These are phyloP conservation scores for Fusarium veterinarium DNA, from an alignment of 2,329 filamentous ascomycete species.

Conservation along the genomic window DNA sequence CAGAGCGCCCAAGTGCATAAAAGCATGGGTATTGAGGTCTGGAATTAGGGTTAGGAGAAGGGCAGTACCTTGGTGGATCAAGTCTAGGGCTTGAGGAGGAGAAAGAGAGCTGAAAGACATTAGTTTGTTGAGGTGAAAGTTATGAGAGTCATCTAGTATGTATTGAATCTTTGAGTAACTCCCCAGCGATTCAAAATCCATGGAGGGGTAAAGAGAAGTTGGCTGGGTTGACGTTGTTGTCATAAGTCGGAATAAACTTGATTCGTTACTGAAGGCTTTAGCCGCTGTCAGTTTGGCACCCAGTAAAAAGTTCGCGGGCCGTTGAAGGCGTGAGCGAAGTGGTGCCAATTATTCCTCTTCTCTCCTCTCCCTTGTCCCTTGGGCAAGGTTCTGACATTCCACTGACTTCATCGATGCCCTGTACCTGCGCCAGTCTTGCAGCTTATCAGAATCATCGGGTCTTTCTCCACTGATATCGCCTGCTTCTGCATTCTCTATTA, in stretches of 20 bases:
- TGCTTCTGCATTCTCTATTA: slow-evolving; percentile 10
- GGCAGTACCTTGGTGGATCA: slow-evolving; percentile 27
- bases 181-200: not conserved
- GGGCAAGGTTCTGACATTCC: slow-evolving; percentile 13
- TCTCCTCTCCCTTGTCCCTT: slow-evolving; percentile 7
- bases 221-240: slow-evolving; percentile 5
- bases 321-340: slow-evolving; percentile 26
- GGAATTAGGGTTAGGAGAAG: slow-evolving; percentile 35
- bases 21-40: slow-evolving; percentile 22
- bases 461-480: slow-evolving; percentile 14
- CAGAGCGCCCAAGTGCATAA: slow-evolving; percentile 6
- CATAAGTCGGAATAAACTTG: slow-evolving; percentile 29
- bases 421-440: slow-evolving; percentile 43
- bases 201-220: slow-evolving; percentile 13
- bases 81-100: slow-evolving; percentile 28
- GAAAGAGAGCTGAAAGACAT: not conserved
- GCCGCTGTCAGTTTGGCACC: slow-evolving; percentile 29
- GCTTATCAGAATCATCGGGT: slow-evolving; percentile 32
- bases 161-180: not conserved
- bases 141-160: not conserved
- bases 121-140: slow-evolving; percentile 3
- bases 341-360: slow-evolving; percentile 35
- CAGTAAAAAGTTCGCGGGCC: slow-evolving; percentile 37
- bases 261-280: slow-evolving; percentile 16
- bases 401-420: slow-evolving; percentile 36